Evolutionary conservation across 1,284 basidiomycete genomes (phyloP), one percentile per base, ranked within the genome.

Genomic region (Rhodotorula glutinis): DNA sequence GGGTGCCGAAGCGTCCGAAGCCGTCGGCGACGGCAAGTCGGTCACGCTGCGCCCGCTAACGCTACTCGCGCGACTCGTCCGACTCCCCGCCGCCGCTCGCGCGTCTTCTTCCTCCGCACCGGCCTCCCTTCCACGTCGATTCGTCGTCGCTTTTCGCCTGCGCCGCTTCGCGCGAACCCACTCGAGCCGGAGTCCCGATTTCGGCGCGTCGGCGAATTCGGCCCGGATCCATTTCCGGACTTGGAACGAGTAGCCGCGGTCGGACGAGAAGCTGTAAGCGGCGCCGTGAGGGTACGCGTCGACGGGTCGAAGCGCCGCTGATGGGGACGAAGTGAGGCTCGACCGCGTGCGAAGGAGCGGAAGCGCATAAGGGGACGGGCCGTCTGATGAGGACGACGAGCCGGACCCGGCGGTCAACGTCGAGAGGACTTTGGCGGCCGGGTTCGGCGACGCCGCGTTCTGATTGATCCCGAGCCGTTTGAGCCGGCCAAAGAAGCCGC

Each of bases 241-340:
- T 14, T 53, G 21, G 90, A 91, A 95, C 5, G 89, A 85, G 74
- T 94, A 93, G 74, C 74, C 74, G 23, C 54, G 21, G 46, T 60
- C 57, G 49, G 57, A 38, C 33, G 33, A 13, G 8, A 14, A 13
- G 49, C 23, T 27, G 16, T 8, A 47, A 21, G 55, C 27, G 57
- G 47, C 1, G 19, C 30, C 1, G 30, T 10, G 30, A 11, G 30
- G 53, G 27, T 40, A 21, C 17, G 38, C 17, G 21, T 21, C 21
- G 43, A 44, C 43, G 43, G 43, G 43, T 4, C 40, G 49, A 23
- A 16, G 40, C 9, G 46, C 38, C 30, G 53, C 43, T 27, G 44
- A 43, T 40, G 29, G 52, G 23, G 43, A 52, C 41, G 27, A 56
- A 53, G 27, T 27, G 33, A 19, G 21, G 21, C 17, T 59, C 51